Conservation (phyloP, 1,284 basidiomycete species). For the Melampsora americana region DNA sequence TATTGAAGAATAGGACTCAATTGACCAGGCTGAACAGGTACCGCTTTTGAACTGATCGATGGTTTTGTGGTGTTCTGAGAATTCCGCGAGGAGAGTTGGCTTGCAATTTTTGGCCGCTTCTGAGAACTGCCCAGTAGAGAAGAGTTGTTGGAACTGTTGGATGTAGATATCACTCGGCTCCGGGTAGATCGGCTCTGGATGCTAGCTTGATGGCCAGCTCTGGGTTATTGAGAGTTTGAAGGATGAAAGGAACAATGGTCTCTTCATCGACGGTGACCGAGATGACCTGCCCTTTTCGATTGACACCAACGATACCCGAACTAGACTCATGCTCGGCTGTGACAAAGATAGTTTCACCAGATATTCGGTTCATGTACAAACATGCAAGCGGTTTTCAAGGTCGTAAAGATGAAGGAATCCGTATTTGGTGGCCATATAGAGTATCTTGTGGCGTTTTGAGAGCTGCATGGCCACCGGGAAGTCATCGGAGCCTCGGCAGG, state of each 20-base stretch:
- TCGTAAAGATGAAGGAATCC: conserved; percentile 99
- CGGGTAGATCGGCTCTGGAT: conserved; percentile 92
- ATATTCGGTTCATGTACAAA: conserved; percentile 99
- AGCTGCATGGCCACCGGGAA: conserved; percentile 99
- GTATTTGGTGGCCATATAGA: conserved; percentile 97
- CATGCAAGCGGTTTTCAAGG: conserved; percentile 95
- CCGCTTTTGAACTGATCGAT: conserved; percentile 98
- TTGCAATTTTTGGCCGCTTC: conserved; percentile 98
- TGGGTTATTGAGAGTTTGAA: conserved; percentile 90
- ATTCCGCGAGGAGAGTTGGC: conserved; percentile 97
- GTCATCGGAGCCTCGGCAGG: conserved; percentile 93
- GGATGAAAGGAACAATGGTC: conserved; percentile 91
- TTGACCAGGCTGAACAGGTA: conserved; percentile 82
- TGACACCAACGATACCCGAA: conserved; percentile 96
- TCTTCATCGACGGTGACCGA: conserved; percentile 96
- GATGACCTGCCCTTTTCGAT: conserved; percentile 98
- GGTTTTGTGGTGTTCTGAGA: conserved; percentile 85
- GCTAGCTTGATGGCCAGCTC: conserved; percentile 98
- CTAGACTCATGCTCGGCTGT: conserved; percentile 92
- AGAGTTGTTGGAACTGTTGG: conserved; percentile 90
- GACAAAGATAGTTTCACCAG: conserved; percentile 98
- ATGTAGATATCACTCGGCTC: conserved; percentile 96
- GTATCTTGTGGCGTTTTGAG: conserved; percentile 91
- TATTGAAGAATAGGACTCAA: conserved; percentile 97
- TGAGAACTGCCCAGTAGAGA: conserved; percentile 81